Base-by-base conservation (phyloP, 169 alveolate genomes). In the Perkinsus marinus region DNA sequence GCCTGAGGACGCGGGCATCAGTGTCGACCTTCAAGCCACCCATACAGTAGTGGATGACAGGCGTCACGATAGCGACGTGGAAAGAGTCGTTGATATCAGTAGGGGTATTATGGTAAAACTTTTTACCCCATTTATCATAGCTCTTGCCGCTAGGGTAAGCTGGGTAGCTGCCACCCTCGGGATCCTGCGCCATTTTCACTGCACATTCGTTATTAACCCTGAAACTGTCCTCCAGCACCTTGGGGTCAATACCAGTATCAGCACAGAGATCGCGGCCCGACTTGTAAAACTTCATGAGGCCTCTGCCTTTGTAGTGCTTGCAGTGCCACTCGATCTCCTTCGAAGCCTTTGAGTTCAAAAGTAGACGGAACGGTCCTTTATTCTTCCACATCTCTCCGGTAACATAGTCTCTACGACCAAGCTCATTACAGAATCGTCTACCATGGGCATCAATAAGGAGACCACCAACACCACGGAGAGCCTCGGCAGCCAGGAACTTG, bases 401-500 rank as follows among this genome's bases (percentile, higher is more conserved):
- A 90, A 92, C 94, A 39, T 92, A 92, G 94, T 92, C 94, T 13
- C 94, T 91, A 6, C 94, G 95, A 19, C 95, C 95, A 79, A 94
- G 90, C 94, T 95, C 96, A 93, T 95, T 93, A 92, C 94, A 93
- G 93, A 95, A 95, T 89, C 97, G 94, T 90, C 94, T 68, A 68
- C 96, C 96, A 39, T 93, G 91, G 46, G 91, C 68, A 90, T 95
- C 95, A 7, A 94, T 69, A 79, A 95, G 79, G n/a, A 94, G 89
- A 41, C 95, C 96, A 26, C 96, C 96, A 34, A 94, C 92, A 39
- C 94, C 96, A 30, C 96, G 94, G 39, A 95, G 93, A 43, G 94
- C 94, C 93, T 95, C 96, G 43, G 96, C 95, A 22, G 96, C 96
- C 93, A 95, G 39, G 93, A 93, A 90, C 95, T 95, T 95, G 90